These are phyloP conservation scores for Apiotrichum veenhuisii DNA, from an alignment of 1,284 basidiomycete species.

Conservation along the genomic window DNA sequence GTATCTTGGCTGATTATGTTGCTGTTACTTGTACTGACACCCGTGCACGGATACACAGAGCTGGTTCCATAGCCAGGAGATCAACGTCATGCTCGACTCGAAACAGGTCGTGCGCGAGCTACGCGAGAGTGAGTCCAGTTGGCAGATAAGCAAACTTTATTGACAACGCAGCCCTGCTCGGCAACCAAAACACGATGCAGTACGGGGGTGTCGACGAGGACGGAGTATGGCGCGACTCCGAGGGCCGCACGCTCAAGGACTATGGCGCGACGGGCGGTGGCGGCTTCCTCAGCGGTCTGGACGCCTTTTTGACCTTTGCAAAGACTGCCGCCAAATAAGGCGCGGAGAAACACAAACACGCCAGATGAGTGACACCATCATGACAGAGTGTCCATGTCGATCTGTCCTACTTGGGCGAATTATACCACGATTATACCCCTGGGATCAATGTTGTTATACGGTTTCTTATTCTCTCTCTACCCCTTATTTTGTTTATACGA, in stretches of 20 bases:
- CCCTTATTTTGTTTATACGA: background rate
- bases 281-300: conserved; percentile 39
- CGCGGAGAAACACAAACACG: too few species aligned
- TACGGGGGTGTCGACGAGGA: conserved; percentile 63
- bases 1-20: conserved; percentile 16
- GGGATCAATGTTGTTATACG: background rate
- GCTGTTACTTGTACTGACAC: background rate
- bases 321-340: conserved; percentile 31
- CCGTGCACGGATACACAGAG: conserved; percentile 56
- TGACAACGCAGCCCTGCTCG: conserved; percentile 57
- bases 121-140: conserved; percentile 51
- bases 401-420: background rate
- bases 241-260: conserved; percentile 52
- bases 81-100: conserved; percentile 71
- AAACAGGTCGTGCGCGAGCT: conserved; percentile 60
- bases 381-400: background rate
- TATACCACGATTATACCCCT: background rate
- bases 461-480: background rate
- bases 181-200: conserved; percentile 67
- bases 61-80: conserved; percentile 75
- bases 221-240: conserved; percentile 63
- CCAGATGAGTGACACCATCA: too few species aligned
- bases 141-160: background rate
- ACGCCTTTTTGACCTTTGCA: conserved; percentile 39
- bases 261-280: conserved; percentile 45